Conservation (phyloP, 2,329 filamentous ascomycete genomes). For the Colletotrichum magnum region DNA sequence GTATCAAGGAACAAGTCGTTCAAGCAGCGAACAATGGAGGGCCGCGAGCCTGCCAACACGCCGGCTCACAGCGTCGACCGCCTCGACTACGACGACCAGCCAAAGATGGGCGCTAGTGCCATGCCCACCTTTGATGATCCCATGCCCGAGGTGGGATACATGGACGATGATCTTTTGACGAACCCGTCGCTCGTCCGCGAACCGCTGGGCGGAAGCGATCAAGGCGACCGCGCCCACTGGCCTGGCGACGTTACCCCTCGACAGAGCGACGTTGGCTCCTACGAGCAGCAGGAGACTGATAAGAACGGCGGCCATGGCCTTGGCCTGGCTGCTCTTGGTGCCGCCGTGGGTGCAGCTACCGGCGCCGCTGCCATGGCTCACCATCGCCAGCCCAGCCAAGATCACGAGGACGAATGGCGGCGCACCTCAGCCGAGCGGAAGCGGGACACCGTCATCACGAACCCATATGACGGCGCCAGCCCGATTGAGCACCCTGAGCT, state of each 20-base stretch:
- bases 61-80: slow-evolving; percentile 72
- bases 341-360: slow-evolving; percentile 67
- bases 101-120: slow-evolving; percentile 77
- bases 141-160: slow-evolving; percentile 83
- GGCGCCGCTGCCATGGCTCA: slow-evolving; percentile 62
- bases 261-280: slow-evolving; percentile 47
- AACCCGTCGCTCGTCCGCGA: slow-evolving; percentile 89
- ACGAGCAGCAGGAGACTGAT: slow-evolving; percentile 47
- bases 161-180: slow-evolving; percentile 79
- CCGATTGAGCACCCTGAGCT: slow-evolving; percentile 72
- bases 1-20: slow-evolving; percentile 75
- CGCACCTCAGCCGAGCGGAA: slow-evolving; percentile 74
- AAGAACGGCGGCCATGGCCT: slow-evolving; percentile 48
- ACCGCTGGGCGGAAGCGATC: slow-evolving; percentile 69
- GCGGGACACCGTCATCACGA: slow-evolving; percentile 76
- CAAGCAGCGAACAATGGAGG: slow-evolving; percentile 74
- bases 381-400: slow-evolving; percentile 68
- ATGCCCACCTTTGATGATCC: slow-evolving; percentile 78
- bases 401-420: slow-evolving; percentile 76
- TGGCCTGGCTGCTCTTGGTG: slow-evolving; percentile 65
- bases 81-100: slow-evolving; percentile 66
- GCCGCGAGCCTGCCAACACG: slow-evolving; percentile 67
- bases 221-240: slow-evolving; percentile 49
- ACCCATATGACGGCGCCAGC: slow-evolving; percentile 76
- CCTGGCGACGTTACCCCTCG: slow-evolving; percentile 48